These are phyloP conservation scores for Betula pendula DNA, from an alignment of 306 rosid species.

Conservation along the genomic window DNA sequence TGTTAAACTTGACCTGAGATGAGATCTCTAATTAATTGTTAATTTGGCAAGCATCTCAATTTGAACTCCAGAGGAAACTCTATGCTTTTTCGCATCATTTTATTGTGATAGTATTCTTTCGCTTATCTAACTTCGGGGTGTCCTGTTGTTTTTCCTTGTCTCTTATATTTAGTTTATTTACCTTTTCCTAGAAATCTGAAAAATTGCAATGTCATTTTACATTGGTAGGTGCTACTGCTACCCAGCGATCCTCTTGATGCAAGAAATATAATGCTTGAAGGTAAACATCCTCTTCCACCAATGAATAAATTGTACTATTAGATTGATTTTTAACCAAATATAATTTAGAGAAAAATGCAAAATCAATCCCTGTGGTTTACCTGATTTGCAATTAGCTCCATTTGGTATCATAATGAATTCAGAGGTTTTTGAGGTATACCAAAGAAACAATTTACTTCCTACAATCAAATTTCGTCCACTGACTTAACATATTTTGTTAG, in stretches of 20 bases:
- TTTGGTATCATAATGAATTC: too few species aligned
- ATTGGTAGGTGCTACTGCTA: constrained; percentile 61
- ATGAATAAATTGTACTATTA: constrained; percentile 6
- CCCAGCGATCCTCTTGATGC: constrained; percentile 97
- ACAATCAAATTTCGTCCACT: too few species aligned
- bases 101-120: constrained; percentile 9
- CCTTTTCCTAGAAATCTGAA: constrained; percentile 30
- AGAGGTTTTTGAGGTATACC: too few species aligned
- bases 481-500: too few species aligned
- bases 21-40: not conserved
- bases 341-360: too few species aligned
- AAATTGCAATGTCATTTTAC: constrained; percentile 14
- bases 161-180: constrained; percentile 7
- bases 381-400: too few species aligned
- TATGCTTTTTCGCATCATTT: constrained; percentile 5
- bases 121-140: constrained; percentile 15
- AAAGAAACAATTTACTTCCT: too few species aligned
- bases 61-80: constrained; percentile 1
- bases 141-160: constrained; percentile 5
- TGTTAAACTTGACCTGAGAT: constrained; percentile 11
- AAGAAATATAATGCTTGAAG: constrained; percentile 96
- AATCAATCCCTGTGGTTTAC: too few species aligned
- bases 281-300: constrained; percentile 42
- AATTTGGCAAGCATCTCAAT: constrained; percentile 11
- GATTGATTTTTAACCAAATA: constrained; percentile 1